Evolutionary conservation across 2,329 filamentous ascomycete genomes (phyloP).

Genomic region (Neofusicoccum laricinum): DNA sequence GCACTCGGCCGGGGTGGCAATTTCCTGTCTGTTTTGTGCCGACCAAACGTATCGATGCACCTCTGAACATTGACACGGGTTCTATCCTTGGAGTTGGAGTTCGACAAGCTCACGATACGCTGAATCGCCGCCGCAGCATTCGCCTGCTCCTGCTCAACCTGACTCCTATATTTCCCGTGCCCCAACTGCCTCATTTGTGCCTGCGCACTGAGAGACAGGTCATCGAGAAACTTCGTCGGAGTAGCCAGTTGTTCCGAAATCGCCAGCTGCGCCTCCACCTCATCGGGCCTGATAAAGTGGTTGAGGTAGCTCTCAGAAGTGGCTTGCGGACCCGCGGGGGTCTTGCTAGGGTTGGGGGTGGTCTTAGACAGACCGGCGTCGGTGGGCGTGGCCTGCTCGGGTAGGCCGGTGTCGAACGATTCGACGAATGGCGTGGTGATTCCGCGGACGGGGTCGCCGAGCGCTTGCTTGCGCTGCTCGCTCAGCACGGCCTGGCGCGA

Average conservation of each 20-base stretch:
- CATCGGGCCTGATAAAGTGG: constrained; percentile 67
- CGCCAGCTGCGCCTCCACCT: constrained; percentile 64
- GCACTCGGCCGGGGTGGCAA: constrained; percentile 58
- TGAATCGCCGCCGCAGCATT: constrained; percentile 69
- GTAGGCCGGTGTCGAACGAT: constrained; percentile 66
- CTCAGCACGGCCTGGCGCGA: constrained; percentile 69
- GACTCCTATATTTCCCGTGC: constrained; percentile 38
- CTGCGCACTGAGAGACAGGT: constrained; percentile 22
- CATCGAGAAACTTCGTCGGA: constrained; percentile 39
- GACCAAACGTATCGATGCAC: constrained; percentile 83
- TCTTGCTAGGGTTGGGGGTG: too few relatives aligned
- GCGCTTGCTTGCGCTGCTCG: constrained; percentile 59
- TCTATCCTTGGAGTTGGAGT: constrained; percentile 74
- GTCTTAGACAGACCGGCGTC: too few relatives aligned
- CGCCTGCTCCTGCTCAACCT: constrained; percentile 47
- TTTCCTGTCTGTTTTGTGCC: constrained; percentile 77
- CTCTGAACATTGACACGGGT: constrained; percentile 79
- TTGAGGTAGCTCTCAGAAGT: constrained; percentile 58
- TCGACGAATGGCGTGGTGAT: constrained; percentile 77
- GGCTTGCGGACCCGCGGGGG: too few relatives aligned
- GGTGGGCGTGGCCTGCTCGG: constrained; percentile 19
- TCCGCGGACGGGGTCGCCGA: constrained; percentile 79
- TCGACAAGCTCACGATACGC: constrained; percentile 74
- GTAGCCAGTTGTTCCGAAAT: constrained; percentile 67
- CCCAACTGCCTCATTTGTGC: constrained; percentile 29